These are phyloP conservation scores for Tilletia horrida DNA, from an alignment of 1,284 basidiomycete genomes.

Conservation along the genomic window DNA sequence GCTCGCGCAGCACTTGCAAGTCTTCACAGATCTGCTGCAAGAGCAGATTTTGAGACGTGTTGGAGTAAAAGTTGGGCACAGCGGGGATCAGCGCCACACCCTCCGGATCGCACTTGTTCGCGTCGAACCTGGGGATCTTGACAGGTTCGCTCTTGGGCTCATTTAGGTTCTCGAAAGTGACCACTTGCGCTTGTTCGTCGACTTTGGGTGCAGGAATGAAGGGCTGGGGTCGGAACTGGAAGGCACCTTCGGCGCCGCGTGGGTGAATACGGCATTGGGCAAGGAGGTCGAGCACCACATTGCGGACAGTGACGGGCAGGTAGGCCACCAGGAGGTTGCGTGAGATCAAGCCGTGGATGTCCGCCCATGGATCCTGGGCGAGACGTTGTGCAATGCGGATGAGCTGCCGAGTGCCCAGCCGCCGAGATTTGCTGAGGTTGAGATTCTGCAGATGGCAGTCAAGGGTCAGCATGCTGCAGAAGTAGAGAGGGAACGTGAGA, in stretches of 20 bases:
- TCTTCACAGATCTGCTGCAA: conserved; percentile 54
- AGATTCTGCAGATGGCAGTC: conserved; percentile 24
- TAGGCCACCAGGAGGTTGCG: conserved; percentile 54
- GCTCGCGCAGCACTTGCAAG: conserved; percentile 51
- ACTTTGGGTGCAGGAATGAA: conserved; percentile 36
- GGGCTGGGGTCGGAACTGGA: conserved; percentile 38
- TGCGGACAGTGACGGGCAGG: conserved; percentile 52
- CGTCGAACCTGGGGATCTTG: conserved; percentile 46
- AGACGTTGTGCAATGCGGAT: conserved; percentile 53
- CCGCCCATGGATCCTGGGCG: conserved; percentile 43
- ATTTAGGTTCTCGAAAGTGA: conserved; percentile 31
- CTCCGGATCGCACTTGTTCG: conserved; percentile 42
- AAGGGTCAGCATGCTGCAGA: neutral
- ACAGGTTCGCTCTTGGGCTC: conserved; percentile 20
- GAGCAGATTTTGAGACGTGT: conserved; percentile 51
- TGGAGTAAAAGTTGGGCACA: conserved; percentile 52
- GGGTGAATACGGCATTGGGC: conserved; percentile 41
- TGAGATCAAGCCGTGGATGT: conserved; percentile 48
- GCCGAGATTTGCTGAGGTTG: conserved; percentile 49
- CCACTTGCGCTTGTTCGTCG: conserved; percentile 19
- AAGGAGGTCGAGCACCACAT: conserved; percentile 44
- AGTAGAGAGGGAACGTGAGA: neutral
- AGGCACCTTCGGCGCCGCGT: conserved; percentile 46
- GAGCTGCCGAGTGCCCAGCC: conserved; percentile 55
- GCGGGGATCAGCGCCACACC: conserved; percentile 52